phyloP scores from a whole-genome alignment of 2,329 filamentous ascomycete species.

The Aspergillus clavatus region DNA sequence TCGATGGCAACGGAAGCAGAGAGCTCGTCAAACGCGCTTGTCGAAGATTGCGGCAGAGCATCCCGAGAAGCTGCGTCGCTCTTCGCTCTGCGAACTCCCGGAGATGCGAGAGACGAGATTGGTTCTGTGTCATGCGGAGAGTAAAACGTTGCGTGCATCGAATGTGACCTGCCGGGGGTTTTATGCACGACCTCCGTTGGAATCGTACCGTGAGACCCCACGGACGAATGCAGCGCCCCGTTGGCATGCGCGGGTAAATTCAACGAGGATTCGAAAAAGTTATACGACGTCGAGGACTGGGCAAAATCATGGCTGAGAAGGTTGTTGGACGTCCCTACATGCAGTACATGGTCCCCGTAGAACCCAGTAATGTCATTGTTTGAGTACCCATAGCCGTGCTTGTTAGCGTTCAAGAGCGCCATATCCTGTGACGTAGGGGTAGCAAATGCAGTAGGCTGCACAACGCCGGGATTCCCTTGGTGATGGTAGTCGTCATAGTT shows the following conservation, averaged over 20 bases:
- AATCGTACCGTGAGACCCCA: constrained; percentile 3
- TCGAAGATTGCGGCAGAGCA: constrained; percentile 16
- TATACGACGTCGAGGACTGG: constrained; percentile 16
- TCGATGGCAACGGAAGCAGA: constrained; percentile 22
- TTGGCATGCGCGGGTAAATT: neutral
- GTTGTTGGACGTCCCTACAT: neutral
- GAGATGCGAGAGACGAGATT: constrained; percentile 32
- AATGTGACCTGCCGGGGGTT: constrained; percentile 20
- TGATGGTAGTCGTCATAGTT: neutral
- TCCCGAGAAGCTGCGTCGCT: constrained; percentile 16
- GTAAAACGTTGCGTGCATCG: constrained; percentile 21
- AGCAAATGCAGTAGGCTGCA: neutral
- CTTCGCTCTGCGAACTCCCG: constrained; percentile 20
- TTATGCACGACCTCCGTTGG: constrained; percentile 9
- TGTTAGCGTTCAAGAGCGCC: neutral
- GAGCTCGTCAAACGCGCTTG: constrained; percentile 26
- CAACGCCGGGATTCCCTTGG: neutral
- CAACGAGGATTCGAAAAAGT: constrained; percentile 22
- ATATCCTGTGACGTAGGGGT: neutral
- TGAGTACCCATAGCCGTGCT: neutral
- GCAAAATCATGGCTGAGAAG: constrained; percentile 7
- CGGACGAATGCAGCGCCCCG: neutral
- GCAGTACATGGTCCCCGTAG: constrained; percentile 1
- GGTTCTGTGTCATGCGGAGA: constrained; percentile 40
- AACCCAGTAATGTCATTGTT: neutral